Evolutionary conservation across 345 rosid species (phyloP).

Genomic region (Salix koriyanagi): DNA sequence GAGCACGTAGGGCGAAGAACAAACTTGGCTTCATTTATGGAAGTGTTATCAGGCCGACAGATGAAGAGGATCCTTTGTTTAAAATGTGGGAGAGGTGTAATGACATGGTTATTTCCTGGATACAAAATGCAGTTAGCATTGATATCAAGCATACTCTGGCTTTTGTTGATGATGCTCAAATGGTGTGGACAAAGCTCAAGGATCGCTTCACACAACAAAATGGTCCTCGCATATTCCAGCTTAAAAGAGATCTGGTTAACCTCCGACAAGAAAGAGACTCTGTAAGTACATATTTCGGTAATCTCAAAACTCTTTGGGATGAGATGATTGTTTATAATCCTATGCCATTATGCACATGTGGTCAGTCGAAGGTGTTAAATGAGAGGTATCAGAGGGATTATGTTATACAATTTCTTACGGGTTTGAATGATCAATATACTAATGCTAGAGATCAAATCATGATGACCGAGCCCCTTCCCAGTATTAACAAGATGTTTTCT

Average conservation of each 20-base stretch:
- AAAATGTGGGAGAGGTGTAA: neutral
- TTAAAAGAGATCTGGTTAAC: neutral
- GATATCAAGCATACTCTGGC: neutral
- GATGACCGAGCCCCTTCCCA: rapidly evolving
- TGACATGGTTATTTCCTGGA: neutral
- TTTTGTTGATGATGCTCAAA: neutral
- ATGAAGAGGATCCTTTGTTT: neutral
- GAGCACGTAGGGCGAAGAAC: neutral
- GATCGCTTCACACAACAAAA: neutral
- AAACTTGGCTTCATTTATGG: no score
- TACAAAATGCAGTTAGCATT: neutral
- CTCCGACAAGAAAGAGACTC: neutral
- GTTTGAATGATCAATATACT: neutral
- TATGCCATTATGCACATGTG: neutral
- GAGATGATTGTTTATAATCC: neutral
- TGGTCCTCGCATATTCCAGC: neutral
- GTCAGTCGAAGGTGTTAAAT: no score
- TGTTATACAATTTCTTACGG: neutral
- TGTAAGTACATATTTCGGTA: no score
- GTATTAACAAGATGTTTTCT: no score
- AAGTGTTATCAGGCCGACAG: rapidly evolving
- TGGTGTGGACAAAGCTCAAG: neutral
- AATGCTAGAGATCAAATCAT: neutral
- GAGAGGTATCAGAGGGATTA: neutral
- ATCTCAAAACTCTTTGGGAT: neutral